Evolutionary conservation across 2,329 filamentous ascomycete genomes (phyloP).

Genomic region (Colletotrichum tropicicola): DNA sequence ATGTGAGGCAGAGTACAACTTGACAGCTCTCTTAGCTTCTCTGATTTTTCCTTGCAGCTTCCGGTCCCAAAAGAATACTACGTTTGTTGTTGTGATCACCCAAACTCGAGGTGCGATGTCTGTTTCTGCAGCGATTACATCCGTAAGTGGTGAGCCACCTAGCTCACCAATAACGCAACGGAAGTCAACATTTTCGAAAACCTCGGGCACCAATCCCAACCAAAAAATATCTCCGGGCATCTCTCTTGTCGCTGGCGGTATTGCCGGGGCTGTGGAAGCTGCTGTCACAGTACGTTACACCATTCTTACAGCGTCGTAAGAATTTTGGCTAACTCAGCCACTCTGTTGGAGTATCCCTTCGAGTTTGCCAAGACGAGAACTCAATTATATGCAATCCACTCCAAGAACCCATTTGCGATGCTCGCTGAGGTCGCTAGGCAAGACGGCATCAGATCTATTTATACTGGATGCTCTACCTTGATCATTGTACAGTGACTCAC

Average conservation of each 20-base stretch:
- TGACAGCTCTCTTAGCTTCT: too few species aligned
- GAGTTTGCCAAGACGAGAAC: conserved; percentile 74
- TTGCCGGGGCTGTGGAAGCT: conserved; percentile 63
- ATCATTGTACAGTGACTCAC: conserved; percentile 48
- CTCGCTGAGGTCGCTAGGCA: conserved; percentile 61
- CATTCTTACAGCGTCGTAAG: not conserved
- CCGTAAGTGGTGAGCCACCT: too few species aligned
- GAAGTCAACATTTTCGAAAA: not conserved
- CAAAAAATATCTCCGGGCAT: conserved; percentile 46
- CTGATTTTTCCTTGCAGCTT: too few species aligned
- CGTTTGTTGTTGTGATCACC: too few species aligned
- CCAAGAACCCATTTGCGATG: conserved; percentile 65
- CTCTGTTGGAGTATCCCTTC: conserved; percentile 63
- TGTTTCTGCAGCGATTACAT: too few species aligned
- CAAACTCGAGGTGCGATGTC: too few species aligned
- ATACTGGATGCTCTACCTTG: conserved; percentile 70
- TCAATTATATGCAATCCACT: conserved; percentile 54
- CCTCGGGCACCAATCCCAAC: conserved; percentile 8
- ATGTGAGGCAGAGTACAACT: too few species aligned
- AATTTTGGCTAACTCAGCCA: too few species aligned
- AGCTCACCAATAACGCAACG: not conserved
- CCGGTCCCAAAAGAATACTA: too few species aligned
- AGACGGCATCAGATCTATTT: conserved; percentile 67
- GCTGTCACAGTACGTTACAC: conserved; percentile 49
- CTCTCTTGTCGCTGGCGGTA: conserved; percentile 58